phyloP scores from a whole-genome alignment of 345 rosid genomes.

The Salix caprea region DNA sequence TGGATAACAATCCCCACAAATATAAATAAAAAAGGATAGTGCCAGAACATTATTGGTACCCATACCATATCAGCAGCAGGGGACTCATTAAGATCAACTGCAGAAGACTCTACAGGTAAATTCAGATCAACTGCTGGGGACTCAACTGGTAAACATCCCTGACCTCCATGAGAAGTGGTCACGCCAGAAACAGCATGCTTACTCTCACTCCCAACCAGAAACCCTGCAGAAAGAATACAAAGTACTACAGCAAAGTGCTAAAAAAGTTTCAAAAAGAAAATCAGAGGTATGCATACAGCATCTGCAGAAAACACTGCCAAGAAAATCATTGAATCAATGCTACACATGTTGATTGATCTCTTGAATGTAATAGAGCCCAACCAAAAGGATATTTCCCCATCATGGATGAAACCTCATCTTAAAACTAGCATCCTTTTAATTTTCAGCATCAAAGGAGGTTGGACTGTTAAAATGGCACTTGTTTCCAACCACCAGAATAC shows the following conservation, averaged over 20 bases:
- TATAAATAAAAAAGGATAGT: background rate
- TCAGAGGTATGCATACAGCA: slow-evolving; percentile 16
- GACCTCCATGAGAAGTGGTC: slow-evolving; percentile 37
- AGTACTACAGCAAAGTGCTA: slow-evolving; percentile 23
- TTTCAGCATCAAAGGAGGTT: slow-evolving; percentile 22
- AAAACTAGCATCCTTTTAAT: slow-evolving; percentile 1
- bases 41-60: background rate
- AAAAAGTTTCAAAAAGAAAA: slow-evolving; percentile 15
- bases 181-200: slow-evolving; percentile 53
- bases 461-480: slow-evolving; percentile 21
- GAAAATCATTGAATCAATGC: slow-evolving; percentile 45
- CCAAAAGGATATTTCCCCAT: slow-evolving; percentile 35
- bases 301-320: slow-evolving; percentile 28
- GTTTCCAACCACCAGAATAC: slow-evolving; percentile 21
- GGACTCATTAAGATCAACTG: slow-evolving; percentile 17
- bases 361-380: slow-evolving; percentile 28
- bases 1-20: background rate
- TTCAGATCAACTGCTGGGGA: slow-evolving; percentile 32
- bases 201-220: slow-evolving; percentile 36
- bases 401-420: slow-evolving; percentile 30
- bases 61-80: slow-evolving; percentile 29
- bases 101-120: slow-evolving; percentile 5
- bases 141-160: slow-evolving; percentile 9
- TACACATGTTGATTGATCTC: slow-evolving; percentile 36
- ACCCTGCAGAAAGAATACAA: slow-evolving; percentile 22